Evolutionary conservation across 2,329 filamentous ascomycete genomes (phyloP), one percentile per base, ranked within the genome.

Genomic region (Cercospora sp.): DNA sequence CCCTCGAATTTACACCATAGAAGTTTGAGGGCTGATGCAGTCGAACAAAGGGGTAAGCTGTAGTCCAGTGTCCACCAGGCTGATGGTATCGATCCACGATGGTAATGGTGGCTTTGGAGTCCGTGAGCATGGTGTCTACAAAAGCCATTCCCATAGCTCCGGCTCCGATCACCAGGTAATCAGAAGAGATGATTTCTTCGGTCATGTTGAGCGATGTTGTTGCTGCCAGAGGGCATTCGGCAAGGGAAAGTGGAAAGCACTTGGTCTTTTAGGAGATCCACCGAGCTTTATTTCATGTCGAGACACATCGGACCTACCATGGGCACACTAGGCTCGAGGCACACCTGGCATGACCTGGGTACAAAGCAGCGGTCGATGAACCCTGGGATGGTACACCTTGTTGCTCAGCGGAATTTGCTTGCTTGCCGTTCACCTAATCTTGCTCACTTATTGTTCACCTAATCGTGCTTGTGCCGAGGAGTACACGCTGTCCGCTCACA

Each of bases 1-100:
- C 60, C 10, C 57, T 59, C 6, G 70, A 73, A 58, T 73, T 73
- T 45, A 73, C 72, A n/a, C 70, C 72, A 48, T 73, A 73, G 45
- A 69, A 71, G 12, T 64, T 53, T 10, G 72, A 69, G 0, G 71
- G 72, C 31, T 73, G 72, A 40, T 73, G 72, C 3, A 73, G 64
- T 5, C 70, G 69, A 1, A 73, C 70, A 45, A 64, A 73, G 3
- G 72, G 70, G 23, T 73, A 73, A 1, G 72, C 69, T n/a, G 61
- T 63, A 1, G 59, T 70, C 72, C 72, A 73, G 31, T 73, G 72
- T 3, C 72, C 71, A n/a, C 70, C 68, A 40, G 70, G 70, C 12
- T 61, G 67, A n/a, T 65, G 63, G 36, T 72, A 62, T 62, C 60
- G 40, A 23, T 48, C 45, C n/a, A 48, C 45, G 20, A 48, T 48